Percentiles rank a stretch among this genome's conserved stretches.
Conservation (phyloP, 345 rosid species). For the Capsella bursapastoris region DNA sequence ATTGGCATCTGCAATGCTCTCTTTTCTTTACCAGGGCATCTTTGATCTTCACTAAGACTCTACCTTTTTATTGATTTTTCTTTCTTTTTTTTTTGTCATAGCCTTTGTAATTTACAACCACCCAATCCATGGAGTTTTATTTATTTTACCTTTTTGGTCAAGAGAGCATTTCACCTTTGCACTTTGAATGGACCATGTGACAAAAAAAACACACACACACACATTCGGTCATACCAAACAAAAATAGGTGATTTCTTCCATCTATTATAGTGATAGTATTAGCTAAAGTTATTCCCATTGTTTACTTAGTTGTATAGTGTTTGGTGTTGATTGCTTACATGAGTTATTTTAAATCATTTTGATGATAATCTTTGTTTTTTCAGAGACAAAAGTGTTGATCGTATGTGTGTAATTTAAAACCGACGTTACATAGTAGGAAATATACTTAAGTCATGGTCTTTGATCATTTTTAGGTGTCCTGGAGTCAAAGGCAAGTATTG, state of each 20-base stretch:
- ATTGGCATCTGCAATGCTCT: slow-evolving; percentile 40
- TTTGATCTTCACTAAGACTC: slow-evolving; percentile 48
- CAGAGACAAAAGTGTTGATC: no score
- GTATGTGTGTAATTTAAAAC: no score
- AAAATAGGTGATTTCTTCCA: not conserved
- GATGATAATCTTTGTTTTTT: no score
- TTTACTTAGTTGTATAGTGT: no score
- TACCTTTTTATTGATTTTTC: slow-evolving; percentile 26
- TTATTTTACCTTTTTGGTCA: slow-evolving; percentile 40
- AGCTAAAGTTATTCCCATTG: not conserved
- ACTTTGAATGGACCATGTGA: slow-evolving; percentile 35
- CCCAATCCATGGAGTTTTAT: slow-evolving; percentile 36
- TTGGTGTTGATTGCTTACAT: no score
- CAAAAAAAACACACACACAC: not conserved
- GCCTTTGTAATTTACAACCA: slow-evolving; percentile 40
- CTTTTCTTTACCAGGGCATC: slow-evolving; percentile 42
- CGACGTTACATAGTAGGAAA: no score
- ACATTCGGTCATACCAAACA: not conserved
- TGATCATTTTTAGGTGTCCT: no score
- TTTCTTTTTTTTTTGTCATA: not conserved
- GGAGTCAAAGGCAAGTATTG: no score
- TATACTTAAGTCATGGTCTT: no score
- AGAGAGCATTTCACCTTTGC: slow-evolving; percentile 45
- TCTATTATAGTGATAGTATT: not conserved
- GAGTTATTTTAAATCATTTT: no score